Evolutionary conservation across 371 early-diverging fungal genomes (phyloP).

Genomic region (Rhizopus microsporus): DNA sequence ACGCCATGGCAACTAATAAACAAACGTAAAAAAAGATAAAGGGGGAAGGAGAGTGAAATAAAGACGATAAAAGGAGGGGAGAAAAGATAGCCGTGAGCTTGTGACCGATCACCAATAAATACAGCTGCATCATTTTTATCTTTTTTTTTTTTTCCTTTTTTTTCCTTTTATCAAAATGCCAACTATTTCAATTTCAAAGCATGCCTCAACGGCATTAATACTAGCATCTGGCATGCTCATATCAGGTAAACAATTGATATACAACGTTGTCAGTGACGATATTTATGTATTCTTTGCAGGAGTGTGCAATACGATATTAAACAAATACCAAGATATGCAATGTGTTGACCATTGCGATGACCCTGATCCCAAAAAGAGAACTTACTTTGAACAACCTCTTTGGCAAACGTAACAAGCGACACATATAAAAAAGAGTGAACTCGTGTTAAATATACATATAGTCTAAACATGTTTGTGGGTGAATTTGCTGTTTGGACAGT

Average conservation of each 20-base stretch:
- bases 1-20: too few species aligned
- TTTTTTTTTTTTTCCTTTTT: not conserved
- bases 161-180: not conserved
- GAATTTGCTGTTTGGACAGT: conserved; percentile 65
- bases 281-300: conserved; percentile 17
- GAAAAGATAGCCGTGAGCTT: not conserved
- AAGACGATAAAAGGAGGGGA: not conserved
- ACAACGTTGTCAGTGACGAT: not conserved
- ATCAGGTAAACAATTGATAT: conserved; percentile 57
- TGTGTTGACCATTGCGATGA: conserved; percentile 88
- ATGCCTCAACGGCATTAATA: conserved; percentile 12
- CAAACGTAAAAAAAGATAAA: too few species aligned
- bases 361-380: conserved; percentile 68
- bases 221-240: conserved; percentile 78
- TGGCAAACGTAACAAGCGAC: conserved; percentile 78
- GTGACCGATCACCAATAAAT: not conserved
- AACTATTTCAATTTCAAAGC: not conserved
- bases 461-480: conserved; percentile 93
- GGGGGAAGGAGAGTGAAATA: not conserved
- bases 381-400: conserved; percentile 94
- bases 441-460: conserved; percentile 2
- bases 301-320: conserved; percentile 81
- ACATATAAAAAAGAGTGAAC: not conserved
- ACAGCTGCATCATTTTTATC: not conserved
- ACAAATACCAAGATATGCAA: conserved; percentile 84